Base-by-base conservation (phyloP, 306 rosid genomes). In the Acacia crassicarpa region DNA sequence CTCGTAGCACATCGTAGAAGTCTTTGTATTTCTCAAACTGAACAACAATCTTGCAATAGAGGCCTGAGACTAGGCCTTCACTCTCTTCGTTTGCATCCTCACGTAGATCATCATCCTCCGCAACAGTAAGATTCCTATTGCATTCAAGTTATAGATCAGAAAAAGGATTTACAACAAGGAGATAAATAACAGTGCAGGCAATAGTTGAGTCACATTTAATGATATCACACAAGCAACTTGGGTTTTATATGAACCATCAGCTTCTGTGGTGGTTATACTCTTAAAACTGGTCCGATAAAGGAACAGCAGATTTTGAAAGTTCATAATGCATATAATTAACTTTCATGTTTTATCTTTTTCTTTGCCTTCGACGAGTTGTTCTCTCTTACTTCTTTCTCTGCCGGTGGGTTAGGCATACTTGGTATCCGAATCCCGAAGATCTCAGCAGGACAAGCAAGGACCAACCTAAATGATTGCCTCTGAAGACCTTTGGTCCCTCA, bases 1-100 rank as follows among this genome's bases (percentile, higher is more conserved):
- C 93, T 82, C 84, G 92, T 81, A 95, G 69, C 48, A 97, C 93
- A 85, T 92, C 89, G 48, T 77, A 86, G 87, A 92, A 95, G 84
- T 93, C 98, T 85, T 56, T 79, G 88, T 84, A 84, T 67, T 86
- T 93, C 84, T 93, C 99, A 30, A 91, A 95, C 90, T 95, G 99
- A 86, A 92, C 97, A 71, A 92, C 91, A 77, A 95, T 86, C 91
- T 89, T 95, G 87, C 98, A 95, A 84, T 89, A 91, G 72, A 95
- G 94, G 74, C 98, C 98, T 2, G 94, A 86, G 82, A 92, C 91
- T 82, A 95, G 77, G 83, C 81, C 90, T 62, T 30, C 89, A 67
- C 83, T 83, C 45, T 89, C 97, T 81, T 92, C 91, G 30, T 84
- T 75, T 48, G 81, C 90, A 81, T 90, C 92, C 90, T 93, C 89